Percentiles rank a stretch among this genome's conserved stretches.
Conservation (phyloP, 2,329 filamentous ascomycete genomes). For the Beauveria sp. region DNA sequence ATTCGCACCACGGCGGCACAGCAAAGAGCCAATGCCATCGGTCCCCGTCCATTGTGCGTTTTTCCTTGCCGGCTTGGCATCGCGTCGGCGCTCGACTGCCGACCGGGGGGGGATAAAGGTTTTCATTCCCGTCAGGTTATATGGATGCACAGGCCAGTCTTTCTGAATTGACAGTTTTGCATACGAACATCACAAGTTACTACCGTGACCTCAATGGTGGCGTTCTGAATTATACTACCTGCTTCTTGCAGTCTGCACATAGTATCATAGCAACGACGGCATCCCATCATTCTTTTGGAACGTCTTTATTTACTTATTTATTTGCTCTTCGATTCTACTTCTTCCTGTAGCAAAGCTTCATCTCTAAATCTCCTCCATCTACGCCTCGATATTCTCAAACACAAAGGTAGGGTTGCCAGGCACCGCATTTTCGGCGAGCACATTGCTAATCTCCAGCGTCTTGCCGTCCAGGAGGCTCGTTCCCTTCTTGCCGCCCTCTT, state of each 20-base stretch:
- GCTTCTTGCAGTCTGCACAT: background rate
- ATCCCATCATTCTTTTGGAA: background rate
- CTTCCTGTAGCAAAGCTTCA: background rate
- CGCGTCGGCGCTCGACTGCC: background rate
- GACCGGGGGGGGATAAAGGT: background rate
- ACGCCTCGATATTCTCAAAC: conserved; percentile 68
- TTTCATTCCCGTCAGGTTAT: background rate
- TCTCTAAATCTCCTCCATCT: background rate
- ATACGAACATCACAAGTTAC: no score
- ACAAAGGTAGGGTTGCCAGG: conserved; percentile 76
- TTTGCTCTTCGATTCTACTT: background rate
- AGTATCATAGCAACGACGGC: background rate
- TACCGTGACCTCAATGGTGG: background rate
- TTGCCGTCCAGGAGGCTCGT: conserved; percentile 42
- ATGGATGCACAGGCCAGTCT: background rate
- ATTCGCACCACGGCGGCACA: background rate
- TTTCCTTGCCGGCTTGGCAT: background rate
- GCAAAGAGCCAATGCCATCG: background rate
- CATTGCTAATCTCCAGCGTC: conserved; percentile 50
- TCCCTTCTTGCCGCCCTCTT: conserved; percentile 62
- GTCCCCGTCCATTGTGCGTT: background rate
- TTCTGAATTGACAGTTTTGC: background rate
- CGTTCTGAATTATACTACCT: background rate
- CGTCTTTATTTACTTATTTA: background rate
- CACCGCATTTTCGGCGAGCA: conserved; percentile 63